Conservation (phyloP, 495 filamentous ascomycete species). For the Talaromyces ruber region DNA sequence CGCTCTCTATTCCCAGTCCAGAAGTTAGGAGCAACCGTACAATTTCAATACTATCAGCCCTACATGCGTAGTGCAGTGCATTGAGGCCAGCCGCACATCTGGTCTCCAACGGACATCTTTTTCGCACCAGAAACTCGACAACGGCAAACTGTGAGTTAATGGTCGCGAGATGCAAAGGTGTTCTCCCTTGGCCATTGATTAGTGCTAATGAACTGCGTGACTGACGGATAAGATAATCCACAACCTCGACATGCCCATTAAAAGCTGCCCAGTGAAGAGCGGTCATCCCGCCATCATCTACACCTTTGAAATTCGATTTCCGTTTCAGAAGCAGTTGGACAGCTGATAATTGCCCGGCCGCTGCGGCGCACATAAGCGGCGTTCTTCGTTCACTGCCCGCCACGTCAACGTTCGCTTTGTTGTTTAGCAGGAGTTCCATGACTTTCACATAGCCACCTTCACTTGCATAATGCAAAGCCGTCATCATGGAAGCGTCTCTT, state of each 20-base stretch:
- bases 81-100: slow-evolving; percentile 23
- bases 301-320: slow-evolving; percentile 21
- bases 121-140: slow-evolving; percentile 28
- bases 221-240: slow-evolving; percentile 21
- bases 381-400: slow-evolving; percentile 24
- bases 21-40: slow-evolving; percentile 28
- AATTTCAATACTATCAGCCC: slow-evolving; percentile 23
- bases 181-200: slow-evolving; percentile 23
- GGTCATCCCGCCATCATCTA: slow-evolving; percentile 32
- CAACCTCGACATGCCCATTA: slow-evolving; percentile 34
- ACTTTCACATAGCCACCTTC: slow-evolving; percentile 23
- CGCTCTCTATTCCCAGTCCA: slow-evolving; percentile 31
- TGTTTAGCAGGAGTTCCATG: slow-evolving; percentile 24
- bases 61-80: slow-evolving; percentile 40
- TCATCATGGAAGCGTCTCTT: slow-evolving; percentile 32
- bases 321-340: slow-evolving; percentile 27
- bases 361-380: slow-evolving; percentile 35
- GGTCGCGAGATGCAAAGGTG: slow-evolving; percentile 33
- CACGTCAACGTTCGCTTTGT: slow-evolving; percentile 28
- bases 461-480: slow-evolving; percentile 33
- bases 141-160: slow-evolving; percentile 31
- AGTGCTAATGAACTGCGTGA: slow-evolving; percentile 19
- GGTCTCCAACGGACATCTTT: slow-evolving; percentile 14
- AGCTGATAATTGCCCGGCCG: slow-evolving; percentile 17
- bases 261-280: slow-evolving; percentile 37